phyloP scores from a whole-genome alignment of 2,329 filamentous ascomycete genomes.

The Fusarium transvaalense region DNA sequence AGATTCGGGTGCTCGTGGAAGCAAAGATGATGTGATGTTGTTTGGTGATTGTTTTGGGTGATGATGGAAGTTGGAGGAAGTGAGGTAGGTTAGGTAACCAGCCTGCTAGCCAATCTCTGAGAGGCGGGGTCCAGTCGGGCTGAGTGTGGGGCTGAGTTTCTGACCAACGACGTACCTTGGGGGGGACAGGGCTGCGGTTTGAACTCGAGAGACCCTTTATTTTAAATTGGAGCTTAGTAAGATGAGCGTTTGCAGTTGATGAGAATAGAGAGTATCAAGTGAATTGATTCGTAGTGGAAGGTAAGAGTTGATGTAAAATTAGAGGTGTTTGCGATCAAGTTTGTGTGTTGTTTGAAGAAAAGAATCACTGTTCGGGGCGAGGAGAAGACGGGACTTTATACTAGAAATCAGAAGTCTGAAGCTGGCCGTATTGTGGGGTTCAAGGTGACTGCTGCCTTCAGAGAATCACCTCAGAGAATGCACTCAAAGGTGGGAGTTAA shows the following conservation, averaged over 20 bases:
- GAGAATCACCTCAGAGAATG: slow-evolving; percentile 24
- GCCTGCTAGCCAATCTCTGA: slow-evolving; percentile 40
- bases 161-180: slow-evolving; percentile 35
- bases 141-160: slow-evolving; percentile 37
- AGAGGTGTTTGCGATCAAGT: not conserved
- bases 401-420: not conserved
- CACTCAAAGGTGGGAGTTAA: slow-evolving; percentile 21
- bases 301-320: not conserved
- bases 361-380: not conserved
- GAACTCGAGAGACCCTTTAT: slow-evolving; percentile 19
- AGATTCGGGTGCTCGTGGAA: not conserved
- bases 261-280: not conserved
- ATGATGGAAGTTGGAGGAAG: slow-evolving; percentile 46
- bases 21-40: slow-evolving; percentile 3
- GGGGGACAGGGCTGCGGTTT: slow-evolving; percentile 32
- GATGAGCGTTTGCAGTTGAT: slow-evolving; percentile 1
- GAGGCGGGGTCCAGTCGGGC: slow-evolving; percentile 44
- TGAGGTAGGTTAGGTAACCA: slow-evolving; percentile 30
- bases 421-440: slow-evolving; percentile 19
- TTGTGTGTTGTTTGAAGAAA: not conserved
- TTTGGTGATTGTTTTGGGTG: slow-evolving; percentile 26
- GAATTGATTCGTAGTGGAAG: not conserved
- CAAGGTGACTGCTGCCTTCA: slow-evolving; percentile 40
- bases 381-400: slow-evolving; percentile 14
- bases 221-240: slow-evolving; percentile 22